Base-by-base conservation (phyloP, 495 filamentous ascomycete species). In the Penicillium malachiteum region DNA sequence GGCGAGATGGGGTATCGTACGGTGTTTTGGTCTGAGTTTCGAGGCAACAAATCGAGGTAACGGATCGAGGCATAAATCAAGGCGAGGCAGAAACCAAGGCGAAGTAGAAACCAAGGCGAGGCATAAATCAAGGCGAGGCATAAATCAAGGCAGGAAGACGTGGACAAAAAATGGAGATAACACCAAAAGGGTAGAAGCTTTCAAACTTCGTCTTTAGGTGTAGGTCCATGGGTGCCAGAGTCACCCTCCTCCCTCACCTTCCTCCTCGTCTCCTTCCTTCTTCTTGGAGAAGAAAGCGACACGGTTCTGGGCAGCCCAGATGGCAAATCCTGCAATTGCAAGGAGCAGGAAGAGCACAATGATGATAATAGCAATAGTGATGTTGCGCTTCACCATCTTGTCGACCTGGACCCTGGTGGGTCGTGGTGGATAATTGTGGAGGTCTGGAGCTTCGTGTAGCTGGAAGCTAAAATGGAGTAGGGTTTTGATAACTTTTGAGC, bases 281-380 rank as follows among this genome's bases (percentile, higher is more conserved):
- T 70, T 65, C 54, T 57, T 57, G 5, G 67, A 65, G 57, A 76
- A 77, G 56, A 78, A 70, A 0, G 66, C 66, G 48, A 78, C 62
- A 17, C 69, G 74, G 62, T 78, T 74, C 42, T 78, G 72, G 18
- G 76, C 63, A 17, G 74, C 71, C 66, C 84, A 90, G 74, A 91
- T 90, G 51, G 78, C 81, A 64, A 86, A 88, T 39, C 81, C 86
- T 57, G 86, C 84, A 55, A 84, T 71, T 40, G 85, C 85, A 26
- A 92, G 82, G 43, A 90, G 67, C 68, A 90, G 69, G 72, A 91
- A 91, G 56, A 92, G 81, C 39, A 90, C 61, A 72, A 92, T 90
- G 71, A 92, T 86, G 72, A 92, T 92, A 69, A 92, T 81, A 33
- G 87, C 88, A 71, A 92, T 88, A 66, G 85, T 81, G 73, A 89